Evolutionary conservation across 306 rosid genomes (phyloP).

Genomic region (Cicer bijugum): DNA sequence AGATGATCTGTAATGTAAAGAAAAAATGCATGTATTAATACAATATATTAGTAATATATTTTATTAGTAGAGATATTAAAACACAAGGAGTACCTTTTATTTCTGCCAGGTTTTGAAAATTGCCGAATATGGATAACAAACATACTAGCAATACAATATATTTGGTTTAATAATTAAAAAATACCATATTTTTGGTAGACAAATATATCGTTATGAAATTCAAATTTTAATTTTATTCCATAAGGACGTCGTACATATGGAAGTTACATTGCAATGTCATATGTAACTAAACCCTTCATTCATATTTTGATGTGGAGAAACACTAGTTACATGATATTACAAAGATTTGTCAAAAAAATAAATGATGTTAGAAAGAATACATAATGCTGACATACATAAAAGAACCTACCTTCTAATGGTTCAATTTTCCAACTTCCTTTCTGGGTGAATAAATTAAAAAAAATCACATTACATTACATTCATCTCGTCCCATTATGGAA

Average conservation of each 20-base stretch:
- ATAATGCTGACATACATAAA: slow-evolving; percentile 25
- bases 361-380: slow-evolving; percentile 36
- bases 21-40: too few species aligned
- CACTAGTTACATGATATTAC: slow-evolving; percentile 38
- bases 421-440: slow-evolving; percentile 39
- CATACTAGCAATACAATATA: too few species aligned
- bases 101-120: too few species aligned
- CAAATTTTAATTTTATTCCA: not conserved
- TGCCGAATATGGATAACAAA: too few species aligned
- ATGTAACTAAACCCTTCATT: slow-evolving; percentile 30
- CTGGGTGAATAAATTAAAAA: slow-evolving; percentile 37
- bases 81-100: too few species aligned
- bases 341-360: not conserved
- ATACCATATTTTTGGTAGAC: not conserved
- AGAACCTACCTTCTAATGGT: slow-evolving; percentile 33
- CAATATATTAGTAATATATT: too few species aligned
- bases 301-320: slow-evolving; percentile 21
- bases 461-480: slow-evolving; percentile 38
- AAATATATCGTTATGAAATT: not conserved
- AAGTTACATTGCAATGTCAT: not conserved
- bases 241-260: not conserved
- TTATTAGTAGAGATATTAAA: too few species aligned
- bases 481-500: slow-evolving; percentile 8
- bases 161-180: too few species aligned
- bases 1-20: too few species aligned